Conservation (phyloP, 2,329 filamentous ascomycete species). For the Laburnicola sp. region DNA sequence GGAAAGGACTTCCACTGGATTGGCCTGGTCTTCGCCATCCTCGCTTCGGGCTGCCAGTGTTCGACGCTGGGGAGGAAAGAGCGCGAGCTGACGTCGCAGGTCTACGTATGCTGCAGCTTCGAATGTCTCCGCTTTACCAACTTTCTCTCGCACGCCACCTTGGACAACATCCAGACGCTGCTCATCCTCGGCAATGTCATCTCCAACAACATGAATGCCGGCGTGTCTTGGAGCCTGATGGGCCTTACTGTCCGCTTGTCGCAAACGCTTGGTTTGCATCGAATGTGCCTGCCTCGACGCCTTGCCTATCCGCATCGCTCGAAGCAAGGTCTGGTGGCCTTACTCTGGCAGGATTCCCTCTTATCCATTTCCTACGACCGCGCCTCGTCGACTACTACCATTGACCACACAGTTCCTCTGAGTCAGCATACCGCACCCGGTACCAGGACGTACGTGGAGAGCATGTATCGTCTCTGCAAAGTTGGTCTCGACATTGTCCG, state of each 20-base stretch:
- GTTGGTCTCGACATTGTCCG: slow-evolving; percentile 64
- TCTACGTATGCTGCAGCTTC: slow-evolving; percentile 67
- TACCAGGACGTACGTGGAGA: slow-evolving; percentile 60
- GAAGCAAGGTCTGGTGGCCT: slow-evolving; percentile 57
- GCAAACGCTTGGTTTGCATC: slow-evolving; percentile 62
- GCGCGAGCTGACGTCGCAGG: slow-evolving; percentile 64
- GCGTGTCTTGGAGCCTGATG: slow-evolving; percentile 63
- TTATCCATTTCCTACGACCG: slow-evolving; percentile 66
- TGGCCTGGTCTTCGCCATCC: slow-evolving; percentile 62
- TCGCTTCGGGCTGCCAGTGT: slow-evolving; percentile 66
- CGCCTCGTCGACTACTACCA: slow-evolving; percentile 60
- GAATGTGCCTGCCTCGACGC: slow-evolving; percentile 58
- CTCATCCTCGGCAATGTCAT: slow-evolving; percentile 65
- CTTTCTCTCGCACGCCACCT: slow-evolving; percentile 63
- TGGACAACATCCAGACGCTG: slow-evolving; percentile 65
- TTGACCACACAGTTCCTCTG: slow-evolving; percentile 49
- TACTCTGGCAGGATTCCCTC: slow-evolving; percentile 67
- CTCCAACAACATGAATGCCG: slow-evolving; percentile 67
- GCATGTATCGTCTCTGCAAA: slow-evolving; percentile 59
- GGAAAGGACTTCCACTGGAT: slow-evolving; percentile 62
- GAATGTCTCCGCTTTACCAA: slow-evolving; percentile 67
- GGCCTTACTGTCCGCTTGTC: slow-evolving; percentile 64
- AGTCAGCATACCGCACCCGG: slow-evolving; percentile 51
- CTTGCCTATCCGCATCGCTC: slow-evolving; percentile 46
- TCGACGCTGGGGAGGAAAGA: slow-evolving; percentile 62